Evolutionary conservation across 2,329 filamentous ascomycete species (phyloP).

Genomic region (Clonostachys rosea): DNA sequence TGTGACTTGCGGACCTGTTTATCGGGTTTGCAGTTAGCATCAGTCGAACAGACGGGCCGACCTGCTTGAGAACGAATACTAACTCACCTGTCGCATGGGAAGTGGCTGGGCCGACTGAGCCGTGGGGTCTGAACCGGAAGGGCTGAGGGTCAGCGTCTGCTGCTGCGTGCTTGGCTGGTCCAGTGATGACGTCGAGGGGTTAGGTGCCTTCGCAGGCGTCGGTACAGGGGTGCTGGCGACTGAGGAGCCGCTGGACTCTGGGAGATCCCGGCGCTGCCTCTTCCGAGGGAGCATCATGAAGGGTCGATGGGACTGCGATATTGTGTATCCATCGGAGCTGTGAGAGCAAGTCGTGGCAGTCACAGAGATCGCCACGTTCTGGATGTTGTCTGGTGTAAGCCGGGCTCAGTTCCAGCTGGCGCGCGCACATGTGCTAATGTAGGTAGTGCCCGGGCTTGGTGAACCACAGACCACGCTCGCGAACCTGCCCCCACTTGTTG

Average conservation of each 20-base stretch:
- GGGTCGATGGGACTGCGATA: too few relatives aligned
- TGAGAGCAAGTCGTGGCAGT: too few relatives aligned
- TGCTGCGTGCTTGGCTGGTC: background rate
- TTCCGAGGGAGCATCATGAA: conserved; percentile 6
- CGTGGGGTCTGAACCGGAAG: conserved; percentile 1
- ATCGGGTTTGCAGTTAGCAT: background rate
- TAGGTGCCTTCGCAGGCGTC: background rate
- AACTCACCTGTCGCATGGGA: background rate
- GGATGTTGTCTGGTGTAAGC: too few relatives aligned
- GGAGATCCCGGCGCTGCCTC: conserved; percentile 4
- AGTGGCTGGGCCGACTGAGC: background rate
- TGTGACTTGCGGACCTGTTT: conserved; percentile 43
- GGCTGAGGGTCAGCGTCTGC: background rate
- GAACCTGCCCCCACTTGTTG: too few relatives aligned
- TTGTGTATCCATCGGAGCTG: too few relatives aligned
- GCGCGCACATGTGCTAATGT: too few relatives aligned
- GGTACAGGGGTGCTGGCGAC: background rate
- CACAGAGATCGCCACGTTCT: too few relatives aligned
- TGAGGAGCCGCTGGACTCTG: background rate
- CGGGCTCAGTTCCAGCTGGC: too few relatives aligned
- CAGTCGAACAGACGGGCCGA: background rate
- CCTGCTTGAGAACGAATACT: background rate
- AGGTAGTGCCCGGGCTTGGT: too few relatives aligned
- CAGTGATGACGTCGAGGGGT: too few relatives aligned
- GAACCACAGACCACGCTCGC: too few relatives aligned